Evolutionary conservation across 2,329 filamentous ascomycete species (phyloP), one percentile per base, ranked within the genome.

Genomic region (Trichoderma sp.): DNA sequence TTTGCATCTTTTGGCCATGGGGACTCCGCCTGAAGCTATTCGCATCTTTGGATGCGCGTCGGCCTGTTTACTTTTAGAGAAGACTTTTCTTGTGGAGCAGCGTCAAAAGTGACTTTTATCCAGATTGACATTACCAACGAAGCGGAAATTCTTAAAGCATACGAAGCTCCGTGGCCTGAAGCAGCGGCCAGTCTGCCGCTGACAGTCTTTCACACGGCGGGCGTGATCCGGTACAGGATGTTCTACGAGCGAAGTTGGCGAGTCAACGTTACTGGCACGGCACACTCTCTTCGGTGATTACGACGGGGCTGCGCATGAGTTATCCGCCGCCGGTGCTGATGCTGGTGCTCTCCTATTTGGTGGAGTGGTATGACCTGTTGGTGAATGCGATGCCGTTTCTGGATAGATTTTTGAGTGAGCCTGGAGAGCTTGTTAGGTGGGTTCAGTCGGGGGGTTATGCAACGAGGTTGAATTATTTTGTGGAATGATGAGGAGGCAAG

Each of bases 41-140:
- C 86, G 88, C 12, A 84, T 89, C 69, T 73, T 89, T 89, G 61
- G 88, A 90, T 76, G 82, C 87, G 71, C 81, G 81, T 15, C 76
- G 80, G 6, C 83, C 87, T 32, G 3, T 81, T 81, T 51, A 80
- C 86, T 3, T 81, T 81, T 47, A 80, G 82, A 9, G 78, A 81
- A 6, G 81, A 34, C 11, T 34, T 34, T 34, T 34, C 32, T 5
- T 2, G 4, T 14, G 32, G 32, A 34, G 32, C 32, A 34, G 32
- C 32, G 32, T 6, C 32, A 34, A 34, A 34, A 14, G 32, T 34
- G 32, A 1, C 32, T 6, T 34, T 34, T 34, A 34, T 34, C 32
- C 32, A 34, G 32, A 34, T 6, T 34, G 32, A 34, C 11, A 34
- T 34, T 34, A 34, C 32, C 32, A 34, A 34, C 32, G 32, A 34